Percentiles rank a stretch among this genome's conserved stretches.
These are phyloP conservation scores for Colletotrichum zoysiae DNA, from an alignment of 2,329 filamentous ascomycete species.

Conservation along the genomic window DNA sequence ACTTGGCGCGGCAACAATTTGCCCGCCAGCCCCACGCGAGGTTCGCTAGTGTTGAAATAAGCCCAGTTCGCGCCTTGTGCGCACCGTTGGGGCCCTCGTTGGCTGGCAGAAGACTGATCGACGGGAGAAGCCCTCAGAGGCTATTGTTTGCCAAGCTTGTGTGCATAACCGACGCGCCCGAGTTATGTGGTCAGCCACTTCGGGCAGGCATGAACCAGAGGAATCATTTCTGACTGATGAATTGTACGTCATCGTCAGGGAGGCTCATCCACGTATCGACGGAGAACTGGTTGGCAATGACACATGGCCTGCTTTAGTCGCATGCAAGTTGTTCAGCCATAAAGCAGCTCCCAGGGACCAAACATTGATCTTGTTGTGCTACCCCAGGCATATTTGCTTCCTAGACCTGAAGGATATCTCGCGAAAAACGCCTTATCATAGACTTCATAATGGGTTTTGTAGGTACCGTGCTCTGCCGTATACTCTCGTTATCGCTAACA, in stretches of 20 bases:
- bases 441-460: slow-evolving; percentile 18
- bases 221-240: too few relatives aligned
- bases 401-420: too few relatives aligned
- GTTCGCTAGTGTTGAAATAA: too few relatives aligned
- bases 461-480: background rate
- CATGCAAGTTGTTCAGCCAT: background rate
- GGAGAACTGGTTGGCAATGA: background rate
- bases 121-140: background rate
- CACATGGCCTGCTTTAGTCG: background rate
- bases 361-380: too few relatives aligned
- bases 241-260: too few relatives aligned
- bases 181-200: background rate
- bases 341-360: background rate
- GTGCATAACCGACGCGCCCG: background rate
- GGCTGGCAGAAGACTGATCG: background rate
- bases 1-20: background rate
- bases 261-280: too few relatives aligned
- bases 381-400: background rate
- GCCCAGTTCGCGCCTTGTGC: background rate
- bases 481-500: background rate
- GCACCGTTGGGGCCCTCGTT: background rate
- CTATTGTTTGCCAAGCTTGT: background rate
- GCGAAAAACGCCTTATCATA: too few relatives aligned
- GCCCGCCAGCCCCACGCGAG: too few relatives aligned
- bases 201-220: too few relatives aligned